Percentiles rank a stretch among this genome's conserved stretches.
Conservation (phyloP, 2,329 filamentous ascomycete genomes). For the Neocatenulostroma microsporum region DNA sequence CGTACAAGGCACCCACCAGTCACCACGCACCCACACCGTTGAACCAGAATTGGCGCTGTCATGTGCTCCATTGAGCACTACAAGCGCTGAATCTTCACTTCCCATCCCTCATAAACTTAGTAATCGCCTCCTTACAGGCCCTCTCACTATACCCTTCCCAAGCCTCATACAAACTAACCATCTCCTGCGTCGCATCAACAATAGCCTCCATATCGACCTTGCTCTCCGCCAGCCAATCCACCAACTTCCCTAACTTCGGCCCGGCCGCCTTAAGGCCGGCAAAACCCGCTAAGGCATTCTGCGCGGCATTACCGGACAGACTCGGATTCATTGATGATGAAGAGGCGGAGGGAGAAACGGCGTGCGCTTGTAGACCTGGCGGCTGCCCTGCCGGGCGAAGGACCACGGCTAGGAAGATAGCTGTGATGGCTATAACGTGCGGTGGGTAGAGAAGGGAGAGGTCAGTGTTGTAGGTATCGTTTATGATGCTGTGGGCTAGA, state of each 20-base stretch:
- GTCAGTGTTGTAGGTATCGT: constrained; percentile 89
- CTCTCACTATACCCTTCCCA: constrained; percentile 63
- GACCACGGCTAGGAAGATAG: constrained; percentile 76
- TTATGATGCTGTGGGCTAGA: constrained; percentile 75
- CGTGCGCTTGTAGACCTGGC: constrained; percentile 38
- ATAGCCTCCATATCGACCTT: constrained; percentile 75
- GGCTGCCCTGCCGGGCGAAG: constrained; percentile 56
- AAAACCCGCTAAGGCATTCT: constrained; percentile 29
- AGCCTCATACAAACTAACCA: constrained; percentile 79
- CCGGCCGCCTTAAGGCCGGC: constrained; percentile 29
- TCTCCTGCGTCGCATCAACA: constrained; percentile 83
- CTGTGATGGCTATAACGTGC: constrained; percentile 81
- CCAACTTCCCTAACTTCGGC: constrained; percentile 44
- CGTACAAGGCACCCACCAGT: too few relatives aligned
- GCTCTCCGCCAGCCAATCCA: constrained; percentile 78
- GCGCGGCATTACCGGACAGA: constrained; percentile 23
- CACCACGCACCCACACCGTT: too few relatives aligned
- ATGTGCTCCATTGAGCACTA: too few relatives aligned
- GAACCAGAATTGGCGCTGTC: too few relatives aligned
- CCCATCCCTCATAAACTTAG: constrained; percentile 44
- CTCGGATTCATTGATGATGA: constrained; percentile 14
- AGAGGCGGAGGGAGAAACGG: constrained; percentile 21
- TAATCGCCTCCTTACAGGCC: constrained; percentile 55
- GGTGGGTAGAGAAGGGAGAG: constrained; percentile 77
- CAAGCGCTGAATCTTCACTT: too few relatives aligned